A percentile compares a stretch with the other conserved stretches of the same genome.
Conservation (phyloP, 2,329 filamentous ascomycete species). For the Neoarthrinium moseri region DNA sequence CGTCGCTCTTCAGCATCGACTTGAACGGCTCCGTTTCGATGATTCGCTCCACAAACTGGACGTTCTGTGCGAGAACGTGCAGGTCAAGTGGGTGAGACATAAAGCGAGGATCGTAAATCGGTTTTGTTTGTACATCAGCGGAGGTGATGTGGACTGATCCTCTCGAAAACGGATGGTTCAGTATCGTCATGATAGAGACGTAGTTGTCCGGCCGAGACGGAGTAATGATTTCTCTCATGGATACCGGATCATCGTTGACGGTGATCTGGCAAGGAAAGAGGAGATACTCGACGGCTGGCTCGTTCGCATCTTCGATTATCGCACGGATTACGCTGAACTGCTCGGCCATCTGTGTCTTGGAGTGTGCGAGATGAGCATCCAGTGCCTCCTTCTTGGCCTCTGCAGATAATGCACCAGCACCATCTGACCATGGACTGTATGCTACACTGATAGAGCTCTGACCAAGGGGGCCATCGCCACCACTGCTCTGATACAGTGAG, state of each 20-base stretch:
- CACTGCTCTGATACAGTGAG: conserved; percentile 34
- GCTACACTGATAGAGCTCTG: conserved; percentile 38
- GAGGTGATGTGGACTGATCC: conserved; percentile 57
- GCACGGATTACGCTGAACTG: conserved; percentile 22
- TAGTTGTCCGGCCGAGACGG: conserved; percentile 43
- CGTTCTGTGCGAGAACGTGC: conserved; percentile 44
- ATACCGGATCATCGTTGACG: conserved; percentile 24
- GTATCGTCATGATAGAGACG: conserved; percentile 54
- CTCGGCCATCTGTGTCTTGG: conserved; percentile 7
- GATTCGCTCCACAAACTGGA: conserved; percentile 38
- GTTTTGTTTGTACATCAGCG: conserved; percentile 36
- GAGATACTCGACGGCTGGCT: conserved; percentile 11
- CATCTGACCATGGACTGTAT: conserved; percentile 32
- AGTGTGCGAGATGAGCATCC: conserved; percentile 17
- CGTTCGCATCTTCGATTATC: conserved; percentile 21
- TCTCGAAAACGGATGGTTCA: conserved; percentile 61
- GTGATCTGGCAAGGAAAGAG: conserved; percentile 27
- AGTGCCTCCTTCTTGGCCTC: conserved; percentile 26
- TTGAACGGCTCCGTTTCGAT: conserved; percentile 38
- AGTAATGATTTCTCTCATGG: conserved; percentile 22
- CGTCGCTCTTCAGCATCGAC: conserved; percentile 34
- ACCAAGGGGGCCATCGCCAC: conserved; percentile 31
- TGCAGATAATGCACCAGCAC: conserved; percentile 21
- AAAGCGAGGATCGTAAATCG: conserved; percentile 56
- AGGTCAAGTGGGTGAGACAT: conserved; percentile 56